Conservation (phyloP, 140 eudicot species). For the Ambrosia hybrid region DNA sequence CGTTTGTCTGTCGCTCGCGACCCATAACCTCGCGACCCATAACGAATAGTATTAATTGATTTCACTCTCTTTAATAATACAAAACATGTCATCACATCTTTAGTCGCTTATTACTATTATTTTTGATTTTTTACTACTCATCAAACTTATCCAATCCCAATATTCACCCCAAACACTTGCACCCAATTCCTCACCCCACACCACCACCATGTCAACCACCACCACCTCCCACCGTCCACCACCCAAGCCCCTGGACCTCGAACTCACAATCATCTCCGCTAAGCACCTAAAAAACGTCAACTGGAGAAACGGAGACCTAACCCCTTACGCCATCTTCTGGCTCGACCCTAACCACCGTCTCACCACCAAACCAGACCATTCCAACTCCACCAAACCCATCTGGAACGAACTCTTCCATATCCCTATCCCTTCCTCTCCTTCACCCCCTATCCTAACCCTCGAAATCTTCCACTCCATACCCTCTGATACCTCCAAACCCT, state of each 20-base stretch:
- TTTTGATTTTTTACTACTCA: too few species aligned
- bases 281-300: conserved; percentile 93
- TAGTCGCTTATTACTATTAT: too few species aligned
- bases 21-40: too few species aligned
- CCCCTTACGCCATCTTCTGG: conserved; percentile 86
- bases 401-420: conserved; percentile 77
- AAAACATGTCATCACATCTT: too few species aligned
- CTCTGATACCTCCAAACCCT: conserved; percentile 68
- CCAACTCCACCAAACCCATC: conserved; percentile 68
- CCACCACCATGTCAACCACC: conserved; percentile 45
- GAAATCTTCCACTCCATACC: conserved; percentile 85
- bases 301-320: conserved; percentile 79
- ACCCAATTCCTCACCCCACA: too few species aligned
- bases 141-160: too few species aligned
- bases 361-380: conserved; percentile 78
- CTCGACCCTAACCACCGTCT: conserved; percentile 79
- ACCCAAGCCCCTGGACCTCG: conserved; percentile 62
- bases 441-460: conserved; percentile 51
- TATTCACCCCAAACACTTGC: too few species aligned
- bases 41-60: too few species aligned
- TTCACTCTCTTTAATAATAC: too few species aligned
- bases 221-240: conserved; percentile 51
- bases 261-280: conserved; percentile 81
- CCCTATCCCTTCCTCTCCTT: conserved; percentile 46
- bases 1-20: too few species aligned